Evolutionary conservation across 371 early-diverging fungal species (phyloP).

Genomic region (Neoconidiobolus thromboides): DNA sequence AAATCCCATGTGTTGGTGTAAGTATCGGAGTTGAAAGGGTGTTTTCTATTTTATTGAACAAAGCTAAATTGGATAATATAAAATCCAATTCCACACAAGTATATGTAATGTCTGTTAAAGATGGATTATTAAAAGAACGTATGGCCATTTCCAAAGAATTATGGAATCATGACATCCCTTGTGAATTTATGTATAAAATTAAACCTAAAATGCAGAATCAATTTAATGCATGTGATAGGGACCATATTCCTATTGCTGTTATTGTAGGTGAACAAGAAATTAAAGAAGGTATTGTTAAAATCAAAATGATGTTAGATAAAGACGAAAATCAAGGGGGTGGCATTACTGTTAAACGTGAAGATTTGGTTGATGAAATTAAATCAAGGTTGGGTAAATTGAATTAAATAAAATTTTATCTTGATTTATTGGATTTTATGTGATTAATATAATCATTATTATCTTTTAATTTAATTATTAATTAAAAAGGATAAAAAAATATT

Average conservation of each 20-base stretch:
- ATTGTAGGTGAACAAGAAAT: constrained; percentile 80
- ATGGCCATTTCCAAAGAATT: constrained; percentile 69
- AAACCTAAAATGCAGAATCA: constrained; percentile 72
- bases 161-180: constrained; percentile 72
- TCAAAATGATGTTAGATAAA: constrained; percentile 67
- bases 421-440: no score
- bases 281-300: constrained; percentile 47
- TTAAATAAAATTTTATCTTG: no score
- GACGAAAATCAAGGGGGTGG: constrained; percentile 24
- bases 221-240: constrained; percentile 61
- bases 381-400: constrained; percentile 14
- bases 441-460: no score
- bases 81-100: constrained; percentile 75
- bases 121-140: constrained; percentile 81
- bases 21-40: constrained; percentile 96
- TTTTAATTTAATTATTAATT: no score
- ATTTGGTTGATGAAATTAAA: constrained; percentile 47
- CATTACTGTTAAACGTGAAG: constrained; percentile 25
- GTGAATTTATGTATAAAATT: constrained; percentile 84
- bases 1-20: constrained; percentile 96
- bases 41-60: constrained; percentile 64
- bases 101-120: constrained; percentile 72
- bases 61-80: constrained; percentile 30
- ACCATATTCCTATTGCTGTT: constrained; percentile 73
- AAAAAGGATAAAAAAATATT: no score